Percentiles rank a stretch among this genome's conserved stretches.
Evolutionary conservation across 2,329 filamentous ascomycete genomes (phyloP).

Genomic region (Sphaerulina vaccinii): DNA sequence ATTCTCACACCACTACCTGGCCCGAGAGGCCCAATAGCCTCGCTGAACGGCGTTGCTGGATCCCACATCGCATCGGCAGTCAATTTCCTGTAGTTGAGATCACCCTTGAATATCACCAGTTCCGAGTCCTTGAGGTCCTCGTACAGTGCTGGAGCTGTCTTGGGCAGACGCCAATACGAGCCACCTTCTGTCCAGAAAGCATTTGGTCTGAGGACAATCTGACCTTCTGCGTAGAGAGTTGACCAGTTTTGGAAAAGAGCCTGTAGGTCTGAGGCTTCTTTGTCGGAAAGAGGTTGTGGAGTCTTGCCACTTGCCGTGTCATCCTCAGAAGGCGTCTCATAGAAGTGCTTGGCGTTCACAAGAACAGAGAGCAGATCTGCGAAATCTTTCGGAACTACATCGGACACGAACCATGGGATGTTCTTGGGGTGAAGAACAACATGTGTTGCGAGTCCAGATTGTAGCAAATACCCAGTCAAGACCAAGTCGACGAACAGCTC

Average conservation of each 20-base stretch:
- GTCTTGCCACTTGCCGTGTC: constrained; percentile 54
- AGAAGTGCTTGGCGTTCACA: constrained; percentile 75
- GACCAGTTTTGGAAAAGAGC: constrained; percentile 85
- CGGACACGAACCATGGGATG: constrained; percentile 97
- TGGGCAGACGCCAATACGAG: constrained; percentile 83
- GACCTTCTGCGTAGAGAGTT: constrained; percentile 74
- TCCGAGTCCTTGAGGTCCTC: constrained; percentile 80
- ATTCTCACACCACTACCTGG: constrained; percentile 78
- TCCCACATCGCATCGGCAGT: constrained; percentile 88
- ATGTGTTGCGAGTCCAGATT: constrained; percentile 78
- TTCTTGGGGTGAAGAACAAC: constrained; percentile 90
- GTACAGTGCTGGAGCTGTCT: constrained; percentile 63
- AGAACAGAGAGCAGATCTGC: constrained; percentile 76
- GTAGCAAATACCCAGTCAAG: constrained; percentile 83
- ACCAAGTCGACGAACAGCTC: constrained; percentile 95
- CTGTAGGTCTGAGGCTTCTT: constrained; percentile 64
- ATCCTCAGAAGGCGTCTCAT: constrained; percentile 70
- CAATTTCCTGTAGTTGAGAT: constrained; percentile 93
- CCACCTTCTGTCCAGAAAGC: constrained; percentile 87
- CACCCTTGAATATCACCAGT: constrained; percentile 94
- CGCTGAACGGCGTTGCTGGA: constrained; percentile 78
- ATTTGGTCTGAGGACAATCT: constrained; percentile 79
- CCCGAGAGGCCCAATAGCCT: constrained; percentile 83
- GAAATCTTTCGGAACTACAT: constrained; percentile 87
- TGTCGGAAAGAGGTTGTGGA: constrained; percentile 62